Conservation (phyloP, 352 stramenopile species). For the Phytophthora tubulina region DNA sequence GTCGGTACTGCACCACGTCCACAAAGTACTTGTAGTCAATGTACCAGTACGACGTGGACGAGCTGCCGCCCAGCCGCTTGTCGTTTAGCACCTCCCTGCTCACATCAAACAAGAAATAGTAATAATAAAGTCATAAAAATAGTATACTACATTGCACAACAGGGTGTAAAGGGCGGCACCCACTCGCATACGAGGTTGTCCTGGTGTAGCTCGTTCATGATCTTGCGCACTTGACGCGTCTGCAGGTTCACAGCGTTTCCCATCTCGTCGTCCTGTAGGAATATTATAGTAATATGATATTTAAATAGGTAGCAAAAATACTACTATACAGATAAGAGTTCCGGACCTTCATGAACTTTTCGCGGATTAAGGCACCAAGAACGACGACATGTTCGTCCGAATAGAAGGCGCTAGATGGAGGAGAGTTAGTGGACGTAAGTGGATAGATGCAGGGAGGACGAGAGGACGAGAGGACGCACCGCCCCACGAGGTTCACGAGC, state of each 20-base stretch:
- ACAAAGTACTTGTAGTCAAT: conserved; percentile 95
- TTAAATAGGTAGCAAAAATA: background rate
- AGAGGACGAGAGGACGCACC: conserved; percentile 45
- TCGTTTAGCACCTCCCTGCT: conserved; percentile 88
- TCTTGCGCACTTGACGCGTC: conserved; percentile 90
- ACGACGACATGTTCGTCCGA: conserved; percentile 91
- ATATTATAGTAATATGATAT: conserved; percentile 7
- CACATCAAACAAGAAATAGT: background rate
- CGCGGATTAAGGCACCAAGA: conserved; percentile 82
- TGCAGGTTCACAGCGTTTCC: conserved; percentile 89
- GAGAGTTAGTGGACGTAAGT: background rate
- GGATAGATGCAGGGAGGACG: background rate
- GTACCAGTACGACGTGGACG: conserved; percentile 92
- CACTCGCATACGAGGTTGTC: conserved; percentile 90
- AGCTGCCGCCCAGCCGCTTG: conserved; percentile 85
- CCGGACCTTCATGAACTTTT: conserved; percentile 89
- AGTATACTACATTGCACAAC: conserved; percentile 13
- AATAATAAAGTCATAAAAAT: background rate
- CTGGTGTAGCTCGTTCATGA: conserved; percentile 90
- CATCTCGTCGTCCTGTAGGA: conserved; percentile 86
- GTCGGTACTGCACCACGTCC: conserved; percentile 88
- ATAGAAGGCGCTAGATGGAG: conserved; percentile 78
- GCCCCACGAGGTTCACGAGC: conserved; percentile 85
- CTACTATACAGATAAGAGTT: background rate
- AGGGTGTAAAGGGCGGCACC: conserved; percentile 18